Percentiles rank a stretch among this genome's conserved stretches.
Conservation (phyloP, 1,139 yeast species). For the Trichomonascaceae sp. region DNA sequence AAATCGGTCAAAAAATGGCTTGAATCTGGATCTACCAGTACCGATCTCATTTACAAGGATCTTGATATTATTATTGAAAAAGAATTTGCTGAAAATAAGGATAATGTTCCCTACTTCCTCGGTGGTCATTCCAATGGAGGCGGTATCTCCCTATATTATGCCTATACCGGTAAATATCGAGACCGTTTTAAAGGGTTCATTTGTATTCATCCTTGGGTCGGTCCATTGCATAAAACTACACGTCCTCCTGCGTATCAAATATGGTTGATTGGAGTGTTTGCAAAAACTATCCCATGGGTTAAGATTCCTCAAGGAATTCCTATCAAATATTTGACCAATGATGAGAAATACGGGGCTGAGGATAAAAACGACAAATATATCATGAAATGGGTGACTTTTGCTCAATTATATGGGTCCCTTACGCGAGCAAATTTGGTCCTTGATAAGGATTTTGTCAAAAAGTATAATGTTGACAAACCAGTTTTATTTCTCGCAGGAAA, state of each 20-base stretch:
- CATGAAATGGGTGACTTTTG: conserved; percentile 44
- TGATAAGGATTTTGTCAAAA: conserved; percentile 38
- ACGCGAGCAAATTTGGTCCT: conserved; percentile 52
- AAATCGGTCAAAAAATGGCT: conserved; percentile 49
- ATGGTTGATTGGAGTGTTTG: conserved; percentile 46
- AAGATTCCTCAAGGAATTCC: conserved; percentile 55
- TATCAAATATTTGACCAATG: conserved; percentile 50
- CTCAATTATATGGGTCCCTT: conserved; percentile 59
- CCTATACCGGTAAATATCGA: conserved; percentile 54
- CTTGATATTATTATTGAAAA: conserved; percentile 54
- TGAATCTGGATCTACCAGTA: conserved; percentile 61
- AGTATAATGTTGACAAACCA: conserved; percentile 40
- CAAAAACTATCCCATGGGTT: conserved; percentile 46
- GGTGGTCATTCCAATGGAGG: conserved; percentile 97
- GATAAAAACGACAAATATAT: conserved; percentile 46
- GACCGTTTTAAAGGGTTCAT: conserved; percentile 51
- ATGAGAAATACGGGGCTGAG: conserved; percentile 30
- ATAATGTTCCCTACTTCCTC: conserved; percentile 33
- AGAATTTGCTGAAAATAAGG: conserved; percentile 9
- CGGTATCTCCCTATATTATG: conserved; percentile 70
- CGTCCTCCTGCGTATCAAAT: conserved; percentile 40
- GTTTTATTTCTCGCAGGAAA: conserved; percentile 51
- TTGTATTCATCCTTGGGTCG: conserved; percentile 63
- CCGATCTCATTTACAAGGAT: conserved; percentile 57
- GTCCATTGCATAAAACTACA: conserved; percentile 51